Base-by-base conservation (phyloP, 2,329 filamentous ascomycete genomes). In the Tricladium varicosporioides region DNA sequence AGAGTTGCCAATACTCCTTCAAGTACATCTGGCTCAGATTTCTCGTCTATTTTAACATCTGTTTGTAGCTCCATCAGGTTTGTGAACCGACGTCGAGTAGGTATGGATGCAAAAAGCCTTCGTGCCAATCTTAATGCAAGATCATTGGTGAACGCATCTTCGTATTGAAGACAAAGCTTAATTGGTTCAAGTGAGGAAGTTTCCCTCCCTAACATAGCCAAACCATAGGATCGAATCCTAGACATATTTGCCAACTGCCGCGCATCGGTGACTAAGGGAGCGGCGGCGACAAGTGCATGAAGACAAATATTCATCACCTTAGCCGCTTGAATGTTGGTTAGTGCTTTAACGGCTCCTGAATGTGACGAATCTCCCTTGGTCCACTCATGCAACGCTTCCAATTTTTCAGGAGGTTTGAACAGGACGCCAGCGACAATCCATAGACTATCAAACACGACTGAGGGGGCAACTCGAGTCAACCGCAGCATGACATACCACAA, bases 401-500 rank as follows among this genome's bases (percentile, higher is more conserved):
- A 45, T 40, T 62, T 58, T 44, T 64, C 56, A 1, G 83, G 81
- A 1, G 81, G 78, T n/a, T 76, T 72, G 63, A 87, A 88, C 4
- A 88, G 72, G 48, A 76, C 76, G 7, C 77, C 79, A 1, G 84
- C 76, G 5, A 82, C 82, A 61, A 82, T 75, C 86, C 86, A 89
- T 5, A 88, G 74, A 63, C 82, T 85, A 65, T 87, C 81, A 51
- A 86, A 80, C 1, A 87, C 82, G 16, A 87, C 68, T 48, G 74
- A 81, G 4, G 83, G 81, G 14, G 79, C 77, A 44, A 79, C 77
- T 49, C 82, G 76, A 5, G 80, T 84, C 69, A 87, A 72, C 55
- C 80, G 79, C 54, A 85, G 71, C 77, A 85, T 84, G 64, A 80
- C 82, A 65, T 84, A 86, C 82, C 81, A 87, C 1, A 85, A 72